Base-by-base conservation (phyloP, 805 yeast genomes). In the Ogataea parapolymorpha region DNA sequence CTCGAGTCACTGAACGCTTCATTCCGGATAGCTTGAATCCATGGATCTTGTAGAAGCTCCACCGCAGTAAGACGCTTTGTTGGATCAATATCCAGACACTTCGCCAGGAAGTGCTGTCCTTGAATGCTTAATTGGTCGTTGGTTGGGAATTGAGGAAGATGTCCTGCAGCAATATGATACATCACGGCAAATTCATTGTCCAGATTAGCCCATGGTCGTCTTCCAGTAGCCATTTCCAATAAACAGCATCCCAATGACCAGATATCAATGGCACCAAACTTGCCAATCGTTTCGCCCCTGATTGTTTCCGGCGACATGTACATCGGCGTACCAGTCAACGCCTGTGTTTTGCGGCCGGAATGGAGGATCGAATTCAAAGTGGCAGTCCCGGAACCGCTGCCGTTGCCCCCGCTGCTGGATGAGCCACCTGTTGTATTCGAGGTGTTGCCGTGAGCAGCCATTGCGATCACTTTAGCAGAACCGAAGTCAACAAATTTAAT, bases 171-270 rank as follows among this genome's bases (percentile, higher is more conserved):
- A 56, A 93, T 93, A 61, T 88, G 96, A 58, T 90, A 93, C 98
- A 93, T 91, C 37, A 93, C 86, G 2, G 98, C 96, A 95, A 95
- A 93, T 59, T 91, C 98, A 58, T 93, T 93, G 56, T 93, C 99
- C 46, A 89, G 70, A 61, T 88, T 85, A 12, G 95, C 85, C 99
- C 99, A 93, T 5, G 99, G 99, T 44, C 96, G 72, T 50, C 89
- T 72, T 11, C 99, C 99, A 0, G 98, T 90, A 2, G 91, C 87
- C 98, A 93, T 93, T 61, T 93, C 98, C 33, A 91, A 62, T 2
- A 93, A 85, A 63, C 96, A 91, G 63, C 99, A 93, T 3, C 99
- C 99, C 30, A 91, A 68, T 0, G 99, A 88, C 99, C 99, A 93
- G 25, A 93, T 85, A 65, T 93, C 99, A 43, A 70, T 75, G 3